Evolutionary conservation across 1,284 basidiomycete species (phyloP), one percentile per base, ranked within the genome.

Genomic region (Tylopilus orsonianus): DNA sequence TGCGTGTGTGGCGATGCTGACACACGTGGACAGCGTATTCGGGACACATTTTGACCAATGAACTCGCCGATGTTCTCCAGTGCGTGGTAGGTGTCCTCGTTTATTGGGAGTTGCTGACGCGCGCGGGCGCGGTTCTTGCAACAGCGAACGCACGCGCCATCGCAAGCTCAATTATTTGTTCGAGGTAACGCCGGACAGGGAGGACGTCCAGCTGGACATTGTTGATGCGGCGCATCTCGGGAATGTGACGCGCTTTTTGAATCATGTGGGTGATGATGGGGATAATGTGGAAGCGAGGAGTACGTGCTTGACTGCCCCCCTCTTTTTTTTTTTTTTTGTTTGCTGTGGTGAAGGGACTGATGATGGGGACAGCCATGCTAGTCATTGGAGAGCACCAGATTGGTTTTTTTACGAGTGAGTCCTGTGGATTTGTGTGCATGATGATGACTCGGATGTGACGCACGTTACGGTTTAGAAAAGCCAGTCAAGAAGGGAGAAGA

Each of bases 21-120:
- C n/a, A n/a, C n/a, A n/a, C n/a, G n/a, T n/a, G n/a, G n/a, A n/a
- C 38, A 83, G 83, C 82, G 58, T 86, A 86, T 56, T 65, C 73
- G 23, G 84, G 83, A 2, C 77, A 84, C 52, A 62, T 82, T 13
- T 66, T 85, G 2, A 73, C 59, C 29, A 59, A 72, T 19, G 50
- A 63, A 0, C 75, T 75, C 0, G 67, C 73, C 14, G 56, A 66
- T 0, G 29, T 14, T 5, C 26, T 39, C 8, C 5, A 1, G 62
- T 65, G 24, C 24, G 50, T 48, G n/a, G n/a, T n/a, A n/a, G n/a
- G n/a, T n/a, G n/a, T n/a, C n/a, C n/a, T n/a, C n/a, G n/a, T n/a
- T n/a, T n/a, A n/a, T n/a, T n/a, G n/a, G n/a, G n/a, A n/a, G n/a
- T n/a, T n/a, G n/a, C n/a, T n/a, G n/a, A n/a, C n/a, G n/a, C n/a